Percentiles rank a stretch among this genome's conserved stretches.
Conservation (phyloP, 2,329 filamentous ascomycete species). For the Colletotrichum chlorophyti region DNA sequence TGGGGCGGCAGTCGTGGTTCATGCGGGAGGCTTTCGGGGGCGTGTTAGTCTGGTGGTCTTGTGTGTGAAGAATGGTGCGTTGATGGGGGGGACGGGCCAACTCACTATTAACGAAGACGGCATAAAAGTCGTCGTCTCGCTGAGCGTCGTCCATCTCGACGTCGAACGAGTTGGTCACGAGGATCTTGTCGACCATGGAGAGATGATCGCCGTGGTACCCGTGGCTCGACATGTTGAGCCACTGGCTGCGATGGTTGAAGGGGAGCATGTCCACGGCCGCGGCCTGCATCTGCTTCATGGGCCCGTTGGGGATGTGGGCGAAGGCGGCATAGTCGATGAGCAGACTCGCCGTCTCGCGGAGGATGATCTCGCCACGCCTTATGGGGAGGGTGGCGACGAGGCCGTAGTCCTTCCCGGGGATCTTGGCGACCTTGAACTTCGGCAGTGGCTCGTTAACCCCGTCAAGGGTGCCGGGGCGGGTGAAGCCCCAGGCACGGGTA, state of each 20-base stretch:
- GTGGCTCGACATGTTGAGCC: conserved; percentile 47
- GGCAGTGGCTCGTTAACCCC: conserved; percentile 33
- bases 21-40: conserved; percentile 45
- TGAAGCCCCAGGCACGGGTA: conserved; percentile 37
- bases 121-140: conserved; percentile 40
- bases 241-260: conserved; percentile 35
- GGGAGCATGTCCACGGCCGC: conserved; percentile 40
- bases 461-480: conserved; percentile 30
- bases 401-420: conserved; percentile 54
- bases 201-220: conserved; percentile 33
- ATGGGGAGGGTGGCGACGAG: conserved; percentile 43
- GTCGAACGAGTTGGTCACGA: conserved; percentile 47
- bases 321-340: conserved; percentile 48
- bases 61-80: background rate
- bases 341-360: conserved; percentile 45
- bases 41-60: background rate
- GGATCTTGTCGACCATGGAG: conserved; percentile 42
- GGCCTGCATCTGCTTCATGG: conserved; percentile 40
- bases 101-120: conserved; percentile 47
- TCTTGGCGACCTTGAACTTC: conserved; percentile 41
- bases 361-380: conserved; percentile 44
- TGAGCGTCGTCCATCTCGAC: conserved; percentile 40
- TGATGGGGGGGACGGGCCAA: background rate
- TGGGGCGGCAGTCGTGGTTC: conserved; percentile 54
- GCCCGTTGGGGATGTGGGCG: conserved; percentile 33